Evolutionary conservation across 441 rosid genomes (phyloP).

Genomic region (Flueggea neowawraea): DNA sequence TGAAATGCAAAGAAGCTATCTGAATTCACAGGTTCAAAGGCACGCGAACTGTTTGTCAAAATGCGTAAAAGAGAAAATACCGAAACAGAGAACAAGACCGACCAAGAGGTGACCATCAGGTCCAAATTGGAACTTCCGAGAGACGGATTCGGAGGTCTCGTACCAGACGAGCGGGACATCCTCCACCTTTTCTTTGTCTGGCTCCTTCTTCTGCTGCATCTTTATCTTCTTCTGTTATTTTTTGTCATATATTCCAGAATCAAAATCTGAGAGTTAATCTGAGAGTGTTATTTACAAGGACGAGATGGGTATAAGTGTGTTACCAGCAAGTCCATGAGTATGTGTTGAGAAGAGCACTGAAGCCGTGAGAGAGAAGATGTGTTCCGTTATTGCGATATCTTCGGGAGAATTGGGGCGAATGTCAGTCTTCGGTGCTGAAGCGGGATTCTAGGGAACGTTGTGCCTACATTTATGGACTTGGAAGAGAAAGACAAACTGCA

Average conservation of each 20-base stretch:
- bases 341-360: background rate
- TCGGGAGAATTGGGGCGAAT: too few relatives aligned
- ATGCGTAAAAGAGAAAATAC: background rate
- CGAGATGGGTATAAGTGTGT: background rate
- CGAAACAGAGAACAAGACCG: constrained; percentile 7
- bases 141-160: constrained; percentile 68
- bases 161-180: constrained; percentile 56
- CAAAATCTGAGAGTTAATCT: too few relatives aligned
- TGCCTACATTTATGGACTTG: too few relatives aligned
- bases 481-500: too few relatives aligned
- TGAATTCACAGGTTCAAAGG: background rate
- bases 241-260: too few relatives aligned
- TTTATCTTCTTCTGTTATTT: constrained; percentile 42
- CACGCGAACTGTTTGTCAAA: constrained; percentile 19
- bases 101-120: constrained; percentile 80
- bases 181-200: constrained; percentile 20
- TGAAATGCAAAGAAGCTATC: background rate
- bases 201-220: constrained; percentile 57
- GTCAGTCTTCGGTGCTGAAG: too few relatives aligned
- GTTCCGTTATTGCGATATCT: too few relatives aligned
- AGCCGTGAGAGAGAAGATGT: background rate
- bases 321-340: constrained; percentile 24
- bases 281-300: too few relatives aligned
- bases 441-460: too few relatives aligned
- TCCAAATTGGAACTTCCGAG: constrained; percentile 63